Evolutionary conservation across 1,284 basidiomycete species (phyloP), one percentile per base, ranked within the genome.

Genomic region (Ustilago shanxiensis): DNA sequence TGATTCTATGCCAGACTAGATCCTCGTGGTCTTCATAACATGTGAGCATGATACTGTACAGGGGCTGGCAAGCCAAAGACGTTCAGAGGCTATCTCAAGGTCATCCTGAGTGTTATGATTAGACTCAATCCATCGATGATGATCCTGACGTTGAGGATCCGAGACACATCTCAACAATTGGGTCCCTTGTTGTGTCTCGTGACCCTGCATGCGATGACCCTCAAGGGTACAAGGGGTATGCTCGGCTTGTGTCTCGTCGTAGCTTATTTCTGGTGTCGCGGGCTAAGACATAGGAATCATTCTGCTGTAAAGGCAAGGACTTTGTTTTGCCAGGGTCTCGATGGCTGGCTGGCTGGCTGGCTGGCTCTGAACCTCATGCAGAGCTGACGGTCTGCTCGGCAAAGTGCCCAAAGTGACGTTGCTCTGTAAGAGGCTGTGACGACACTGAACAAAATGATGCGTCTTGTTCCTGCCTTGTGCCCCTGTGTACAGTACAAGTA

Each of bases 141-240:
- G 41, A 44, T 44, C 41, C 41, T 44, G 7, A 44, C 6, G 41
- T 20, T 16, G 41, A 44, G n/a, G 41, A 44, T 44, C n/a, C 11
- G n/a, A 44, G 11, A 44, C 41, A 44, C 6, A 14, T 6, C n/a
- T 44, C 41, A 44, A 33, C 6, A 33, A n/a, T n/a, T n/a, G 37
- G 18, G 14, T 16, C 6, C 13, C 31, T 53, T 53, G 29, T 53
- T 33, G 37, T 39, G 41, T 20, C 41, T 54, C 52, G 52, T 54
- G 52, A 54, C 52, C 52, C n/a, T 24, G 41, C 41, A 44, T 49
- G 22, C 47, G 14, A 20, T n/a, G 22, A 45, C 3, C 35, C 7
- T 44, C 41, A 4, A 8, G n/a, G n/a, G n/a, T n/a, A n/a, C n/a
- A n/a, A n/a, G n/a, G n/a, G 1, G 8, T 11, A 44, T 20, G 7